Base-by-base conservation (phyloP, 2,329 filamentous ascomycete species). In the Emydomyces testavorans region DNA sequence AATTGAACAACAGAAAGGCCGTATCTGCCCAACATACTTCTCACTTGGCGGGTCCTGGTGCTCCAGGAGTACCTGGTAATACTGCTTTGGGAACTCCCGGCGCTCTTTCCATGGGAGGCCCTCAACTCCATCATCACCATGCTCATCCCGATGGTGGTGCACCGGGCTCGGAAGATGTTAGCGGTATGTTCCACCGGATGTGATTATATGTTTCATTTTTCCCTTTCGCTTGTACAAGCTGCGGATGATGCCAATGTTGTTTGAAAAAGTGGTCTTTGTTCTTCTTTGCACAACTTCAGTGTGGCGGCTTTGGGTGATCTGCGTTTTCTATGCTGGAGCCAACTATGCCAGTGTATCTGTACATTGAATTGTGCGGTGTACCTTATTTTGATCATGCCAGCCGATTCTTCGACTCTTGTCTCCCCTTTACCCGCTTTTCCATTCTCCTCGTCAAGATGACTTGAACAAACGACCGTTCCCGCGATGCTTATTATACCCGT, bases 141-240 rank as follows among this genome's bases (percentile, higher is more conserved):
- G 75, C 76, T 54, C 80, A 84, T 61, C 74, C 76, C 50, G 82
- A 85, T 64, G 82, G 79, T 63, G 61, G 65, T 52, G 18, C 74
- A 59, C 77, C 42, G 32, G 34, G 78, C 64, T 76, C 78, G 67
- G 79, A 78, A 65, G 84, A 89, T 62, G 76, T 92, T 79, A 88
- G 88, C 81, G 88, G 88, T 94, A 94, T 93, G 88, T 94, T 89
- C 76, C 83, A 87, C 77, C 85, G 88, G 75, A 86, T 92, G 82
- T 92, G 80, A 86, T 60, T 50, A 53, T 38, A 35, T 54, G 54
- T 50, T 55, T 58, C 50, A 53, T 50, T 55, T 54, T 53, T 53
- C 53, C 23, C 49, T 53, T 41, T 51, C 34, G 65, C 61, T 32
- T 39, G 46, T 41, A 32, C 31, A 38, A 18, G 40, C n/a, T 37